Base-by-base conservation (phyloP, 1,284 basidiomycete species). In the Cryptococcus sp. region DNA sequence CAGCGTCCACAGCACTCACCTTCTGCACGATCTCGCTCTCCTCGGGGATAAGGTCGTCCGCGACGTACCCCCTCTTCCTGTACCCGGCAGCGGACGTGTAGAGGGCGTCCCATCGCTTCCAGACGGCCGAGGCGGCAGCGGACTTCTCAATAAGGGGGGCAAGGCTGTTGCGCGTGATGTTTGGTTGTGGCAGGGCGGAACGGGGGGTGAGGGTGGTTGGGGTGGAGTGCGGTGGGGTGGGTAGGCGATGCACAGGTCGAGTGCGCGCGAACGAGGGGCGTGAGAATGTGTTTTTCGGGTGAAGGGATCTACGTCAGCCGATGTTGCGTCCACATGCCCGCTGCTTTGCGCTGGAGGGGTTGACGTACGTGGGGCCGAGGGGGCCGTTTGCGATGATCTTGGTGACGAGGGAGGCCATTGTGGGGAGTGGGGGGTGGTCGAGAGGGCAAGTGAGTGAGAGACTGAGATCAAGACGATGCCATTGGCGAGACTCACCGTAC, bases 21-120 rank as follows among this genome's bases (percentile, higher is more conserved):
- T 89, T 86, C 78, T 96, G 88, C 37, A 96, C 89, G 62, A 87
- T 84, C 20, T 81, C 80, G 59, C 86, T 84, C 80, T 98, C 95
- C 79, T 97, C 93, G 58, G 88, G 80, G 63, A 98, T 80, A 69
- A 98, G 84, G 82, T 98, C 95, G 76, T 98, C 95, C 79, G 96
- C 96, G 73, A 85, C 87, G 77, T 97, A 85, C 67, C 95, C 95
- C 76, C 91, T 83, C 77, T 87, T 83, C 68, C 94, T 85, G 83
- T 95, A 91, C 45, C 94, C 93, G 44, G 87, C 80, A 53, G 86
- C 79, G 73, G 88, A 78, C 66, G 87, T 88, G 77, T 96, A 98
- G 81, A 88, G 88, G 69, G 84, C 82, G 13, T 93, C 89, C 59
- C 97, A 63, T 55, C 93, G 92, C 67, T 85, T 86, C 65, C 96